Evolutionary conservation across 352 stramenopile genomes (phyloP), one percentile per base, ranked within the genome.

Genomic region (Phytophthora tubulina): DNA sequence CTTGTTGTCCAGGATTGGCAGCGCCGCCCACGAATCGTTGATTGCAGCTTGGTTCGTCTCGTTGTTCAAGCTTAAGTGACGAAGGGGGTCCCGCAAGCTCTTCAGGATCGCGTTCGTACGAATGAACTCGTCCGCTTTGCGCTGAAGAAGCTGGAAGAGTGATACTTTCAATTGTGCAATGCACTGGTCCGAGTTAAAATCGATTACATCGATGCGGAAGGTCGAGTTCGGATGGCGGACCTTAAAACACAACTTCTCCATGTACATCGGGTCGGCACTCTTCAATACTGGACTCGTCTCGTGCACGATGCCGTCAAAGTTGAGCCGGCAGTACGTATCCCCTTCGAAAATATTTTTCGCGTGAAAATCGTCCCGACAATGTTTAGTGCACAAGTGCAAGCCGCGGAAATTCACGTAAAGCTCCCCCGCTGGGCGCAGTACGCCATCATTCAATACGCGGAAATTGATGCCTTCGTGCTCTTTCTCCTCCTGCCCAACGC

Each of bases 341-440:
- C 89, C 89, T 65, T 94, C 88, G 63, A 95, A 96, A 6, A 96
- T 91, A 49, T 96, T 96, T 55, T 93, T 92, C 13, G 88, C 85
- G 13, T 96, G 89, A 33, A 93, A 76, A 59, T 90, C 84, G 13
- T 84, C 73, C 13, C 88, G 78, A 45, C 89, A 96, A n/a, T 95
- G 83, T 58, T 95, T 96, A 0, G 89, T 88, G 63, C 89, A 96
- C 55, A 96, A 52, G 46, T 96, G 89, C 9, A 95, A 72, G 2
- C 89, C 88, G 32, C 92, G 84, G 52, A 96, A 91, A 46, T 83
- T 89, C 41, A 95, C 79, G 61, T 82, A 96, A 10, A 96, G 74
- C 33, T 89, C 67, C 2, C 89, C 89, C 2, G 85, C 69, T 35
- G 72, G 73, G 21, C 73, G 67, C 4, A 73, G 42, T 2, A 78